phyloP scores from a whole-genome alignment of 2,329 filamentous ascomycete genomes.

The Grosmannia serpens region DNA sequence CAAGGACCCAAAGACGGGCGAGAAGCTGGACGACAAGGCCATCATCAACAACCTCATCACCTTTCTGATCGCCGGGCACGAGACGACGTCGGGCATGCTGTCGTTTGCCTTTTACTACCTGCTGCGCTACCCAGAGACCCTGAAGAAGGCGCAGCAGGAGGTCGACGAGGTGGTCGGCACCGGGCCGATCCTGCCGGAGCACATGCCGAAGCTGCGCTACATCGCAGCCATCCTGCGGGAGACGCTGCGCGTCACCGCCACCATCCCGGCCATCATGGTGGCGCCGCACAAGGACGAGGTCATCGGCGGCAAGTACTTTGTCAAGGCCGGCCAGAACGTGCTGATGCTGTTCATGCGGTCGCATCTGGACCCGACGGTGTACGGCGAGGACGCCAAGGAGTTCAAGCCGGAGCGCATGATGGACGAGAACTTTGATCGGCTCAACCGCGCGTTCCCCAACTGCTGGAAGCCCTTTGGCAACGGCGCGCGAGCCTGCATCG shows the following conservation, averaged over 20 bases:
- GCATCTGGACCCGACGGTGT: constrained; percentile 53
- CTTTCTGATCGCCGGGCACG: constrained; percentile 59
- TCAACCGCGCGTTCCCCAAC: constrained; percentile 49
- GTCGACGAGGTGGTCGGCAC: constrained; percentile 54
- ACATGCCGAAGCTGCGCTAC: constrained; percentile 54
- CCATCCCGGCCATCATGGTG: constrained; percentile 47
- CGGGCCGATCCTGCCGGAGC: constrained; percentile 44
- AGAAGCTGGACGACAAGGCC: constrained; percentile 48
- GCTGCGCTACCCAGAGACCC: constrained; percentile 48
- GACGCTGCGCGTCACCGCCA: constrained; percentile 49
- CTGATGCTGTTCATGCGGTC: constrained; percentile 37
- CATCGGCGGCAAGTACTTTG: constrained; percentile 48
- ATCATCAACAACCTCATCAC: constrained; percentile 64
- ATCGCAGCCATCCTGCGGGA: constrained; percentile 55
- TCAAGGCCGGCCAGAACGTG: constrained; percentile 41
- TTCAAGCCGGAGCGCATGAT: constrained; percentile 65
- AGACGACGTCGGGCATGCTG: constrained; percentile 58
- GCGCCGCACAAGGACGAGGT: constrained; percentile 41
- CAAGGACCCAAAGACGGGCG: constrained; percentile 54
- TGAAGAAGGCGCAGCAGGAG: constrained; percentile 52
- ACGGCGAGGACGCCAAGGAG: constrained; percentile 50
- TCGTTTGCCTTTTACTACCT: constrained; percentile 56
- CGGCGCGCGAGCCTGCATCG: constrained; percentile 52
- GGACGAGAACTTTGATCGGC: constrained; percentile 51
- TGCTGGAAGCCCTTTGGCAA: constrained; percentile 60